phyloP scores from a whole-genome alignment of 1,284 basidiomycete genomes.

The Apiotrichum siamense region DNA sequence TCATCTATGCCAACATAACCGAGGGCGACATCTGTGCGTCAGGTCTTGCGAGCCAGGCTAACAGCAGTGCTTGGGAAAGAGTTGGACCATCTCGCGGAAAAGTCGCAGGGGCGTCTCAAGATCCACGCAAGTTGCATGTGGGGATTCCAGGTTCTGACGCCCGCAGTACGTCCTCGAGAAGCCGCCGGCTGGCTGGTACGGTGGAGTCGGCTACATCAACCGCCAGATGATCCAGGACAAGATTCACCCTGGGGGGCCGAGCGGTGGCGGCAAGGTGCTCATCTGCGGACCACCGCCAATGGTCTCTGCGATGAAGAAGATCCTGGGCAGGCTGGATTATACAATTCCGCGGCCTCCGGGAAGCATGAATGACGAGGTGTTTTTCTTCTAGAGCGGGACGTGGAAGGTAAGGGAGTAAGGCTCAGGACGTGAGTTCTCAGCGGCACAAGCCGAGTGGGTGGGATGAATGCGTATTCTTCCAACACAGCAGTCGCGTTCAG shows the following conservation, averaged over 20 bases:
- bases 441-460: too few species aligned
- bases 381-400: too few species aligned
- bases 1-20: slow-evolving; percentile 96
- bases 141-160: neutral
- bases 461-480: too few species aligned
- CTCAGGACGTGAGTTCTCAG: too few species aligned
- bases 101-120: slow-evolving; percentile 60
- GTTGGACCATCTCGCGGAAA: slow-evolving; percentile 60
- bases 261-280: slow-evolving; percentile 65
- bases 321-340: too few species aligned
- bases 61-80: slow-evolving; percentile 68
- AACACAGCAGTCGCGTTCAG: too few species aligned
- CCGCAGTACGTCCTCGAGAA: slow-evolving; percentile 83
- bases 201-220: slow-evolving; percentile 84
- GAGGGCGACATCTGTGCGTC: slow-evolving; percentile 64
- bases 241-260: slow-evolving; percentile 41
- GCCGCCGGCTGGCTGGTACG: slow-evolving; percentile 76
- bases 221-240: slow-evolving; percentile 84
- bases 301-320: slow-evolving; percentile 52
- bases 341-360: too few species aligned
- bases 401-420: too few species aligned
- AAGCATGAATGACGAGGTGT: too few species aligned
- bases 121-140: slow-evolving; percentile 52
- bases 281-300: slow-evolving; percentile 93
- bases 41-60: neutral